Evolutionary conservation across 148 eudicot species (phyloP), one percentile per base, ranked within the genome.

Genomic region (Diospyros kaki): DNA sequence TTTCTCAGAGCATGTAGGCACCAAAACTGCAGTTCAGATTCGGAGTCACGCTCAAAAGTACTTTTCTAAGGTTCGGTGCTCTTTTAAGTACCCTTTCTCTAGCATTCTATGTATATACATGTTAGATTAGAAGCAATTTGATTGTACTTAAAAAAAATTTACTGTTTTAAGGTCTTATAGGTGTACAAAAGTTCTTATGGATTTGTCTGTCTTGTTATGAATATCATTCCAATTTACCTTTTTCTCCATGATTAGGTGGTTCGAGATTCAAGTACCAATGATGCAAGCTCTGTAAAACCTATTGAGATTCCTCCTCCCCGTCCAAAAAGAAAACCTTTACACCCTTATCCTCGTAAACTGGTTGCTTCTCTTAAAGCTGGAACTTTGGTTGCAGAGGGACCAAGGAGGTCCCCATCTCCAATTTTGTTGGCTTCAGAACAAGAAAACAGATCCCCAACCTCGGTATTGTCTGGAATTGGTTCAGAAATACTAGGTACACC

Each of bases 271-370:
- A 84, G 18, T 69, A 81, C 44, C 71, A 83, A 70, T 56, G 85
- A 82, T 58, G 53, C 81, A 5, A 78, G 64, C 78, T 73, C 84
- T 0, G 72, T 76, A 75, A 89, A 89, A 58, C 83, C 91, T 52
- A 83, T 88, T 54, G 97, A 91, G 80, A 94, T 94, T 63, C 98
- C 98, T 44, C 98, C 98, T 28, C 98, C 98, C 73, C 90, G 98
- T 68, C 98, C 98, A 10, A 94, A 94, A 75, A 87, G 90, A 62
- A 93, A 94, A 74, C 98, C 98, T 0, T 77, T 88, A 85, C 94
- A 91, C 75, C 98, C 98, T 3, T 94, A 94, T 75, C 98, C 98
- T 70, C 98, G 98, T 45, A 94, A 94, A 76, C 73, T 82, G 50
- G 87, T 78, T 41, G 64, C 84, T 68, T 79, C 84, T 2, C 28